Conservation (phyloP, 176 grass and related monocot species). For the Thalia dealbata region DNA sequence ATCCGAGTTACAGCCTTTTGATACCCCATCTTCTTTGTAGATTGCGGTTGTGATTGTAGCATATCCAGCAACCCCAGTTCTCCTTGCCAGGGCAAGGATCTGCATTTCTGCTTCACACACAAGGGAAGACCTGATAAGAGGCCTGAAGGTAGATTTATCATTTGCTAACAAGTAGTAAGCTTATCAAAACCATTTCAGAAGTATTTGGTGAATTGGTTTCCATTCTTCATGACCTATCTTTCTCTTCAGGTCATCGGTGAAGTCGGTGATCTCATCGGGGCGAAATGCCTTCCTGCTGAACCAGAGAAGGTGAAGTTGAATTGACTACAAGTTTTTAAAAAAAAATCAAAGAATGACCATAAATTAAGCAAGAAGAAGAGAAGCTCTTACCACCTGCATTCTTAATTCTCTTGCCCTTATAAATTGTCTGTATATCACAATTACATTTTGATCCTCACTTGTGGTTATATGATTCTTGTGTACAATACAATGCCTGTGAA, state of each 20-base stretch:
- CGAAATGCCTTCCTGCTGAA: constrained; percentile 1
- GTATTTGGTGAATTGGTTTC: neutral
- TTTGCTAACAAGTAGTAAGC: neutral
- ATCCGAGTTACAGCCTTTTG: neutral
- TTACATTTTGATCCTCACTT: neutral
- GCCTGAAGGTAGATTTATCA: neutral
- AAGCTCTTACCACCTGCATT: neutral
- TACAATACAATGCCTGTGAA: constrained; percentile 1
- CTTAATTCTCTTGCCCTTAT: neutral
- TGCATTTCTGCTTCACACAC: constrained; percentile 6
- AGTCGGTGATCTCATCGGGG: neutral
- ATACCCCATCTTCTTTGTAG: neutral
- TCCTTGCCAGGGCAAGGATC: constrained; percentile 9
- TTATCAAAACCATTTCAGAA: neutral
- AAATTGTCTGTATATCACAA: neutral
- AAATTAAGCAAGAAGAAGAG: neutral
- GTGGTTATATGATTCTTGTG: constrained; percentile 1
- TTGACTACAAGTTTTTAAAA: neutral
- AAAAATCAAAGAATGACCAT: neutral
- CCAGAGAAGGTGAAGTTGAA: constrained; percentile 6
- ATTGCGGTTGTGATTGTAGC: neutral
- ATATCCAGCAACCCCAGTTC: constrained; percentile 3
- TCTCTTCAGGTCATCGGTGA: neutral
- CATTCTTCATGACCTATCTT: neutral
- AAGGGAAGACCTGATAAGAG: neutral